Evolutionary conservation across 2,329 filamentous ascomycete genomes (phyloP).

Genomic region (Epichloe glyceriae): DNA sequence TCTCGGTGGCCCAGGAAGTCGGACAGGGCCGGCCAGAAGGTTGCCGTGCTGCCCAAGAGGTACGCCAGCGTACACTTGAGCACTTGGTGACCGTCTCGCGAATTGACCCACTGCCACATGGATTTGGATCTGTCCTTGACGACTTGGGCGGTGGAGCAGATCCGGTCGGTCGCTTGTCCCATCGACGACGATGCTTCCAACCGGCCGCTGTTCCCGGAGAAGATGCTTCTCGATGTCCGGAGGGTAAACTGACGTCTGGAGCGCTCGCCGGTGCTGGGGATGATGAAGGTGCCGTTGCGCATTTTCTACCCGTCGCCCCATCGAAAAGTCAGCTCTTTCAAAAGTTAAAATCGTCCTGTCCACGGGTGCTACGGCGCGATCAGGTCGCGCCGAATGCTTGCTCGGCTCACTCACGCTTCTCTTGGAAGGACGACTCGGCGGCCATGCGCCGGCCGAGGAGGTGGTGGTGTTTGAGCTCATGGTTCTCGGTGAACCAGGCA

Average conservation of each 20-base stretch:
- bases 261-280: constrained; percentile 76
- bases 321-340: neutral
- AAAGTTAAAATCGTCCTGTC: neutral
- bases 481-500: constrained; percentile 17
- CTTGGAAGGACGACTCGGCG: constrained; percentile 30
- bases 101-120: constrained; percentile 49
- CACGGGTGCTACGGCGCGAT: neutral
- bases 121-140: constrained; percentile 22
- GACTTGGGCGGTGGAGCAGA: constrained; percentile 5
- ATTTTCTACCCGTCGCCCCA: constrained; percentile 43
- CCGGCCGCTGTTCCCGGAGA: constrained; percentile 14
- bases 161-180: constrained; percentile 8
- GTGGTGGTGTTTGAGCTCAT: constrained; percentile 22
- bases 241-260: constrained; percentile 69
- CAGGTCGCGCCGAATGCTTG: neutral
- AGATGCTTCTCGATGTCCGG: constrained; percentile 32
- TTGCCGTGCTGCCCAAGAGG: constrained; percentile 71
- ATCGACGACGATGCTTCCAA: constrained; percentile 9
- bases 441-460: constrained; percentile 24
- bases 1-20: constrained; percentile 68
- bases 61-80: constrained; percentile 89
- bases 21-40: constrained; percentile 64
- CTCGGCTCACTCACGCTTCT: constrained; percentile 26
- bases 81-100: constrained; percentile 64
- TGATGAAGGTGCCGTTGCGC: constrained; percentile 74